phyloP scores from a whole-genome alignment of 2,329 filamentous ascomycete species.

The Pyricularia grisea region DNA sequence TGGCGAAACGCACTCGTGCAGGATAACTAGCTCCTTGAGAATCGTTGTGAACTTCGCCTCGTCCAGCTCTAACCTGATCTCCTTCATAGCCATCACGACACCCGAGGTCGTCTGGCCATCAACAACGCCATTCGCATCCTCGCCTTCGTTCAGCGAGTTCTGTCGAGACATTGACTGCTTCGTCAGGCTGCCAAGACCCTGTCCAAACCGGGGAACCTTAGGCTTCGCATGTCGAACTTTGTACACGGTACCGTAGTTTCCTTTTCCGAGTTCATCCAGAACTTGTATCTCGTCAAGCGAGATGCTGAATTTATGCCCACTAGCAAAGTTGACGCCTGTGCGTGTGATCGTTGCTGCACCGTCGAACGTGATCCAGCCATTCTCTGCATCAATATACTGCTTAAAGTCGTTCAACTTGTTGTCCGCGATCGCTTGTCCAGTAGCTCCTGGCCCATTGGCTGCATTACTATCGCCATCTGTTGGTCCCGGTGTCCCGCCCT shows the following conservation, averaged over 20 bases:
- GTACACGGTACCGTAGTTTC: conserved; percentile 97
- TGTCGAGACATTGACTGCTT: conserved; percentile 22
- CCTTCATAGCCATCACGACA: conserved; percentile 97
- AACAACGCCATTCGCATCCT: neutral
- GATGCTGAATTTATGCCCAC: conserved; percentile 83
- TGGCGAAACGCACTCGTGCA: conserved; percentile 89
- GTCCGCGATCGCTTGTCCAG: conserved; percentile 20
- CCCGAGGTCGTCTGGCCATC: conserved; percentile 40
- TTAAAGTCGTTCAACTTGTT: conserved; percentile 52
- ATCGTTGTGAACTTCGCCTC: conserved; percentile 96
- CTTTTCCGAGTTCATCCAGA: conserved; percentile 87
- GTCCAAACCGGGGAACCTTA: conserved; percentile 46
- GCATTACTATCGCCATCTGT: conserved; percentile 8
- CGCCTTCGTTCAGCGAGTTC: conserved; percentile 10
- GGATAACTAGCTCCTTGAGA: conserved; percentile 92
- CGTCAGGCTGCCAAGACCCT: conserved; percentile 43
- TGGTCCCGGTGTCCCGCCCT: conserved; percentile 10
- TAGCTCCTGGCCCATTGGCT: conserved; percentile 21
- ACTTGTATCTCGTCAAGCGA: conserved; percentile 94
- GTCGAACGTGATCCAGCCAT: conserved; percentile 84
- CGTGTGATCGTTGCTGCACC: conserved; percentile 86
- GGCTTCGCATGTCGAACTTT: conserved; percentile 81
- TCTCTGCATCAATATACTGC: conserved; percentile 84
- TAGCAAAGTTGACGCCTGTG: conserved; percentile 84
- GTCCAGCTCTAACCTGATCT: conserved; percentile 89